Evolutionary conservation across 805 yeast species (phyloP), one percentile per base, ranked within the genome.

Genomic region (Kurtzmaniella cleridarum): DNA sequence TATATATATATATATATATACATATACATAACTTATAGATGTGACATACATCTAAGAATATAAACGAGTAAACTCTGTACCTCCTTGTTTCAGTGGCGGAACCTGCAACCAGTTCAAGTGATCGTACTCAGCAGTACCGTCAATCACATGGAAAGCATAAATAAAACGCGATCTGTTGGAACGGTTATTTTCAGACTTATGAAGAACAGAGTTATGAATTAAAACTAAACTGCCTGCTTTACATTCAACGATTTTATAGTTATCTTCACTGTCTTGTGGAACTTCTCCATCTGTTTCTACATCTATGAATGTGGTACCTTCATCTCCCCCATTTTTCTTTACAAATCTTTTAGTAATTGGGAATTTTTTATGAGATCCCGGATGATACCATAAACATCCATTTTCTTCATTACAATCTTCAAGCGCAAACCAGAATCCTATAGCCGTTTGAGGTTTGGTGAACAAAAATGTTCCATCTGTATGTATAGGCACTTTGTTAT

Each of bases 361-460:
- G 27, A 66, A 62, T 5, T 59, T 63, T 53, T 73, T 75, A 52
- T 85, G 93, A 3, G 86, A 75, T 0, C 90, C 91, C 0, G 90
- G 88, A 12, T 75, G 66, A 49, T 71, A 83, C 41, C 78, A 73
- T 14, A 84, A 62, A 42, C 91, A 83, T 0, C 95, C 93, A 56
- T 84, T 84, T 4, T 59, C 62, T 2, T 54, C 41, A 1, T 81
- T 78, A 54, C 93, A 84, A 49, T 82, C 84, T 49, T 85, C 88
- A 45, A 84, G 59, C 0, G 93, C 90, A 52, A 79, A 76, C 95
- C 95, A 84, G 54, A 81, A 85, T 2, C 95, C 95, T 30, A 84
- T 56, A 1, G 89, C 87, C 2, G 77, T 62, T 37, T 74, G 79
- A 3, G 95, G 95, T 13, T 76, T 64, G 0, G 93, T 84, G 57